These are phyloP conservation scores for Diophrys sp. DNA, from an alignment of 73 alveolate genomes.

Conservation along the genomic window DNA sequence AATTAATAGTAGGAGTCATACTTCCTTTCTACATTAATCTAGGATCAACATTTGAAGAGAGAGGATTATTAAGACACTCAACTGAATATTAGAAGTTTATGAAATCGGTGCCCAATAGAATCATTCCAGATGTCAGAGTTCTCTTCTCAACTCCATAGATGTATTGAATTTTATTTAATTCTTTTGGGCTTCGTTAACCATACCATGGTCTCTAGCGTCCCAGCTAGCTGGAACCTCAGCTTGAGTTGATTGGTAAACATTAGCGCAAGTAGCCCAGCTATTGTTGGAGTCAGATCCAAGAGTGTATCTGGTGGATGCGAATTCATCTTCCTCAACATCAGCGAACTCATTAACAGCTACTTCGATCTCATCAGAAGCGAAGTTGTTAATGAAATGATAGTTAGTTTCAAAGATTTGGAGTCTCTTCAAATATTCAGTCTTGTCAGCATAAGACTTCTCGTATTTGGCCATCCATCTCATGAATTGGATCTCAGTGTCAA, in stretches of 20 bases:
- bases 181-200: constrained; percentile 59
- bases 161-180: no score
- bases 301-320: background rate
- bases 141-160: no score
- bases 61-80: no score
- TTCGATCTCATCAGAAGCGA: constrained; percentile 4
- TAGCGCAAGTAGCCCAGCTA: background rate
- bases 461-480: constrained; percentile 11
- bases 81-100: no score
- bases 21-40: no score
- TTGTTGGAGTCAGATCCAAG: background rate
- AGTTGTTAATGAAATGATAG: constrained; percentile 26
- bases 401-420: constrained; percentile 8
- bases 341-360: constrained; percentile 46
- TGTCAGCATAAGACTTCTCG: background rate
- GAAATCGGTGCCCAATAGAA: no score
- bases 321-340: constrained; percentile 10
- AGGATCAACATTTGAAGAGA: no score
- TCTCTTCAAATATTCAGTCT: background rate
- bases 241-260: constrained; percentile 34
- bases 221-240: constrained; percentile 31
- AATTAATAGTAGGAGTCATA: no score
- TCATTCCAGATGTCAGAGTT: no score
- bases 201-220: constrained; percentile 64
- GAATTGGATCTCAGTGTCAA: background rate